phyloP scores from a whole-genome alignment of 129 eudicot genomes.

The Cynara cardunculus region DNA sequence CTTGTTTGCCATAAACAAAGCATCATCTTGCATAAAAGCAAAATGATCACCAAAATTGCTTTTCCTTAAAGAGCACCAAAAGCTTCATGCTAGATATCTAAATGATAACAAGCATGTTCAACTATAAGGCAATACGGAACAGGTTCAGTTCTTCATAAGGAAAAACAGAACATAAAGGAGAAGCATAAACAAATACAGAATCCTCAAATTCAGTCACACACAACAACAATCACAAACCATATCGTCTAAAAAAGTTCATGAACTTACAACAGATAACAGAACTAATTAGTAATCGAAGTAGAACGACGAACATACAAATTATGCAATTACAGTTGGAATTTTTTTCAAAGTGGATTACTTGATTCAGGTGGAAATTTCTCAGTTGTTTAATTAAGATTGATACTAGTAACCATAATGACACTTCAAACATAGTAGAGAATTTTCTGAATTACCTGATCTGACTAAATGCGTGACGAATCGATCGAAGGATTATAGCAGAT shows the following conservation, averaged over 20 bases:
- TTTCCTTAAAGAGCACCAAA: background rate
- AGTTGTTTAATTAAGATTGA: background rate
- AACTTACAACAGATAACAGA: background rate
- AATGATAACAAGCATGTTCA: background rate
- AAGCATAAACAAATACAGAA: background rate
- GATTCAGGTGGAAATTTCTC: background rate
- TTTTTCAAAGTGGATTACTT: background rate
- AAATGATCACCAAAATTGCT: background rate
- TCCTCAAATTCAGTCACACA: no score
- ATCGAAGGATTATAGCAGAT: conserved; percentile 19
- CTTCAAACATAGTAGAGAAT: background rate
- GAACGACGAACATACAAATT: background rate
- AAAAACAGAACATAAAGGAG: background rate
- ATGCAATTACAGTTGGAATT: background rate
- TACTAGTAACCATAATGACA: background rate
- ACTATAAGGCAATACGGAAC: background rate
- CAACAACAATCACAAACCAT: conserved; percentile 2
- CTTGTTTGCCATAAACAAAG: background rate
- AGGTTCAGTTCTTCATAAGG: background rate
- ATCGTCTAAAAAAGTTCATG: background rate
- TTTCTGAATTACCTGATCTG: conserved; percentile 13
- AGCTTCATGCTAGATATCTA: background rate
- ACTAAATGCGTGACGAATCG: conserved; percentile 1
- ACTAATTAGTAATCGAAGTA: background rate
- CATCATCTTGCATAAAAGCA: background rate